A percentile compares a stretch with the other conserved stretches of the same genome.
Conservation (phyloP, 306 rosid genomes). For the Rosa lucieae region DNA sequence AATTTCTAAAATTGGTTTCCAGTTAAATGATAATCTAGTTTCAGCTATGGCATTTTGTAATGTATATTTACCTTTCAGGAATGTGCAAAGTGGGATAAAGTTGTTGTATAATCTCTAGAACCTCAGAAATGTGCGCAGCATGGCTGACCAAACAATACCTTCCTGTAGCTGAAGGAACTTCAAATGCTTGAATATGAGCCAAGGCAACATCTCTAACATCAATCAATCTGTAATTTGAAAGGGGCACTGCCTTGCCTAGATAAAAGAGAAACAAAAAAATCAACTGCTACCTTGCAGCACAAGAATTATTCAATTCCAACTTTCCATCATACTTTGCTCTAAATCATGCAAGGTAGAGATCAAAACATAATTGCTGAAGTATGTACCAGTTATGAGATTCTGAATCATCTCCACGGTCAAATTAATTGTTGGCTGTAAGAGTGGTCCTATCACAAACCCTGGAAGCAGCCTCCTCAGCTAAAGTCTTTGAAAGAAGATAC, state of each 20-base stretch:
- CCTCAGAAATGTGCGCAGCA: neutral
- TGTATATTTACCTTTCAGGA: neutral
- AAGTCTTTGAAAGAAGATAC: conserved; percentile 27
- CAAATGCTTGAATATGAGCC: conserved; percentile 32
- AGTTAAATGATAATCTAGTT: neutral
- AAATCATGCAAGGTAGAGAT: neutral
- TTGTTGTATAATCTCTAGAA: neutral
- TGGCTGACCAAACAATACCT: conserved; percentile 23
- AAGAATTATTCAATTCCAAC: neutral
- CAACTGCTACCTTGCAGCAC: neutral
- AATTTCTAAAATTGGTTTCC: neutral
- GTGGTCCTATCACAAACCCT: conserved; percentile 30
- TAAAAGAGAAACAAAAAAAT: neutral
- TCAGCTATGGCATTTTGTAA: neutral
- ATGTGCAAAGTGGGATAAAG: conserved; percentile 10
- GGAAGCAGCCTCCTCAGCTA: conserved; percentile 46
- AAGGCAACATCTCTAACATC: conserved; percentile 35
- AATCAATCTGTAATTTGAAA: neutral
- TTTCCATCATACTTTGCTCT: neutral
- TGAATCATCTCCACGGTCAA: neutral
- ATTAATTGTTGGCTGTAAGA: conserved; percentile 21
- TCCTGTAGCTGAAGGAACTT: conserved; percentile 30
- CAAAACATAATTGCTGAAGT: neutral
- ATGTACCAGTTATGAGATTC: conserved; percentile 11
- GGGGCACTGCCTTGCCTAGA: conserved; percentile 9